Conservation (phyloP, 2,329 filamentous ascomycete species). For the Talaromyces sp. region DNA sequence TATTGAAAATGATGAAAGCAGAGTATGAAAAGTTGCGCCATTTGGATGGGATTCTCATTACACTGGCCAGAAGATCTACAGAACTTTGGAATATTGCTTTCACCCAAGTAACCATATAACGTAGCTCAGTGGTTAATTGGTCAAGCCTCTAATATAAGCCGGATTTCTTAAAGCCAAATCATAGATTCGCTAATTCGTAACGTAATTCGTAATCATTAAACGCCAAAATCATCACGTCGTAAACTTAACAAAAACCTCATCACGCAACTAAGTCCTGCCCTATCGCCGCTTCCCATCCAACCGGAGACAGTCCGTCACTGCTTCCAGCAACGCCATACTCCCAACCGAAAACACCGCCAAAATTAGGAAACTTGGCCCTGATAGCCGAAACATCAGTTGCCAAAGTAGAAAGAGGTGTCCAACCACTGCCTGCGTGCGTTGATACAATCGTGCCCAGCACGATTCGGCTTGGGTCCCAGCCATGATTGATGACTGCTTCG, state of each 20-base stretch:
- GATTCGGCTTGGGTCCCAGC: conserved; percentile 62
- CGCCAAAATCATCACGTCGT: neutral
- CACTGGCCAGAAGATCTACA: conserved; percentile 23
- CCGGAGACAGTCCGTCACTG: conserved; percentile 1
- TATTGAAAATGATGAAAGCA: conserved; percentile 32
- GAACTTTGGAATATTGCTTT: neutral
- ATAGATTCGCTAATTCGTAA: neutral
- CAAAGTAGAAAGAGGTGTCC: conserved; percentile 49
- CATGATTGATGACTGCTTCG: conserved; percentile 44
- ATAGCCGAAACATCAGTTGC: conserved; percentile 48
- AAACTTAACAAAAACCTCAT: neutral
- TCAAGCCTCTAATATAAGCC: no score
- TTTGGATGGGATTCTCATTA: conserved; percentile 34
- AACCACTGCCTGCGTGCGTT: conserved; percentile 57
- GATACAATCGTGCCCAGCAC: conserved; percentile 71
- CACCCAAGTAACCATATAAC: no score
- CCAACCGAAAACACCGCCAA: conserved; percentile 81
- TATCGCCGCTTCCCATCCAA: conserved; percentile 1
- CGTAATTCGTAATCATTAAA: neutral
- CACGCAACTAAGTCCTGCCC: conserved; percentile 24
- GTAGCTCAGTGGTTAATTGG: no score
- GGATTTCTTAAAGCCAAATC: no score
- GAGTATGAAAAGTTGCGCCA: conserved; percentile 34
- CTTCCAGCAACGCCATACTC: conserved; percentile 68
- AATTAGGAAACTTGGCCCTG: conserved; percentile 50